Conservation (phyloP, 108 stramenopile genomes). For the Nitzschia inconspicua region DNA sequence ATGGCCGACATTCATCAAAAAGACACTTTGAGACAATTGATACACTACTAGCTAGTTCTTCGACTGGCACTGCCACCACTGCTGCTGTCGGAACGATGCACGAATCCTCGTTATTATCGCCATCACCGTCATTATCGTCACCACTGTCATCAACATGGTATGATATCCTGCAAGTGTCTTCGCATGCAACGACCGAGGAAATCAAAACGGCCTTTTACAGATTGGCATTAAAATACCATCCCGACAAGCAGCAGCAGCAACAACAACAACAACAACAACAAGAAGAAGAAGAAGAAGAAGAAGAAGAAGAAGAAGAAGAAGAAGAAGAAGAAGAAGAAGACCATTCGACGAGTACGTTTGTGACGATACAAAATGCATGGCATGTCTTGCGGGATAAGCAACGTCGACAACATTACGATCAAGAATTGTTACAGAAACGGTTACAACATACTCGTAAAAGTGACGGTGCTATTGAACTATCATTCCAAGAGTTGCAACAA, state of each 20-base stretch:
- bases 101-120: too few relatives aligned
- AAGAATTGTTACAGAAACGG: conserved; percentile 32
- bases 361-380: conserved; percentile 69
- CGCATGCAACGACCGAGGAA: conserved; percentile 52
- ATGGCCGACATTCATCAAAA: too few relatives aligned
- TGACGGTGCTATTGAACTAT: conserved; percentile 34
- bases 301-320: not conserved
- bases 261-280: not conserved
- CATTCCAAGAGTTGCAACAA: conserved; percentile 41
- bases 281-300: conserved; percentile 8
- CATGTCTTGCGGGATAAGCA: conserved; percentile 48
- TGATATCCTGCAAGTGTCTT: conserved; percentile 66
- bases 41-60: too few relatives aligned
- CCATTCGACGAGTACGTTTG: conserved; percentile 25
- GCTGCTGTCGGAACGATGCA: too few relatives aligned
- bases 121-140: too few relatives aligned
- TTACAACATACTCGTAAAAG: conserved; percentile 26
- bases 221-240: conserved; percentile 54
- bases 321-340: not conserved
- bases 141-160: too few relatives aligned
- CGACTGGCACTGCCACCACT: too few relatives aligned
- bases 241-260: conserved; percentile 44
- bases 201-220: conserved; percentile 72
- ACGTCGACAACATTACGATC: conserved; percentile 52
- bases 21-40: too few relatives aligned